Evolutionary conservation across 768 basidiomycete species (phyloP), one percentile per base, ranked within the genome.

Genomic region (Suillus tomentosus): DNA sequence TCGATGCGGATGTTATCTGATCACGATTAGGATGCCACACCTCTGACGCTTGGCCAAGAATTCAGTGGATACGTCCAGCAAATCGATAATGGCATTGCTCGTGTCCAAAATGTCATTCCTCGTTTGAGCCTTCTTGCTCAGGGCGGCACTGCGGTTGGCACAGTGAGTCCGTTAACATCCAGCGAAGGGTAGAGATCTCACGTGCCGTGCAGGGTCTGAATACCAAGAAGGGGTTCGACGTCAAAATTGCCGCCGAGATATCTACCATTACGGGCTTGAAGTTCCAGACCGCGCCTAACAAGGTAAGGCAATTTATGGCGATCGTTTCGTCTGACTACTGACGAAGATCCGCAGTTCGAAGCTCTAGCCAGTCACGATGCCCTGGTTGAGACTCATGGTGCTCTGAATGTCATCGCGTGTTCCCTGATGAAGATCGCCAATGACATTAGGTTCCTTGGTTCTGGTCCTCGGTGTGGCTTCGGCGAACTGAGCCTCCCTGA

Each of bases 391-490:
- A 88, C 95, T 11, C 96, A 98, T 64, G 97, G 97, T 62, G 96
- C 96, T 17, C 85, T 99, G 68, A 99, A 99, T 78, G 92, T 93
- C 51, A 77, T 99, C 62, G 97, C 97, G n/a, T 93, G 91, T 74
- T 97, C 95, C 10, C 80, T 98, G 69, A 97, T 98, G 95, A 99
- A 99, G 84, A 98, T 99, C 72, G 96, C 96, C 57, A 99, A 99
- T 75, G 97, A 99, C 73, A 96, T 99, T 74, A 90, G 97, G 60
- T 99, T 91, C 84, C 90, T 99, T 69, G 96, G 89, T 31, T 99
- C 96, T 57, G 97, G 97, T 63, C 97, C 97, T 64, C 91, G 97
- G 51, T 99, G 97, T 72, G 97, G 97, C 62, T 85, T 99, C 54
- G 97, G 97, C 27, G 97, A 99, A 79, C 81, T 99, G 47, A 88